Evolutionary conservation across 1,139 yeast genomes (phyloP).

Genomic region (Lodderomyces metapsilosis): DNA sequence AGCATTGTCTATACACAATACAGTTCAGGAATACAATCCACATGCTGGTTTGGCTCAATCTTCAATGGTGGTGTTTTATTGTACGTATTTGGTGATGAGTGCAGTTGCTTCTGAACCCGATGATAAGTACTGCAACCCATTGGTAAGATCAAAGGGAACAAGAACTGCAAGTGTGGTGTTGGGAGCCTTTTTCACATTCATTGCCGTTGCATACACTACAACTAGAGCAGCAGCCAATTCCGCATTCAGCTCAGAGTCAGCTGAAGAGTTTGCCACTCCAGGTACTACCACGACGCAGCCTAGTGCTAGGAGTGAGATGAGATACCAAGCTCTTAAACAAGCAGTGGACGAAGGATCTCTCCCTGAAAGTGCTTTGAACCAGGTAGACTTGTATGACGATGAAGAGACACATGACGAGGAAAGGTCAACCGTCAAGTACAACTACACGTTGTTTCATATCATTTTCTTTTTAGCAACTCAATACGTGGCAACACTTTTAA

Average conservation of each 20-base stretch:
- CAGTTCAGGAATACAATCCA: constrained; percentile 88
- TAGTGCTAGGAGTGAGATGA: constrained; percentile 63
- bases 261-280: constrained; percentile 10
- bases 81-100: constrained; percentile 87
- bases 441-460: constrained; percentile 83
- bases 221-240: constrained; percentile 90
- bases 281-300: constrained; percentile 49
- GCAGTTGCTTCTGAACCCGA: constrained; percentile 98
- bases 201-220: constrained; percentile 96
- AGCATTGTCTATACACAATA: constrained; percentile 72
- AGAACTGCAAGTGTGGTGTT: constrained; percentile 83
- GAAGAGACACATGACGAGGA: constrained; percentile 58
- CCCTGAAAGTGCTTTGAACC: constrained; percentile 87
- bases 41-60: constrained; percentile 96
- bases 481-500: constrained; percentile 90
- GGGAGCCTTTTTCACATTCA: constrained; percentile 91
- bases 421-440: constrained; percentile 69
- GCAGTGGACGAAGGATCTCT: constrained; percentile 94
- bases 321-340: constrained; percentile 84
- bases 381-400: constrained; percentile 58
- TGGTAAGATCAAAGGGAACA: constrained; percentile 85
- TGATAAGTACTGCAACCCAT: constrained; percentile 86
- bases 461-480: constrained; percentile 95
- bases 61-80: constrained; percentile 92
- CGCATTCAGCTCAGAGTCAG: constrained; percentile 44